These are phyloP conservation scores for Saccharomyces cerevisiae DNA, from an alignment of 805 yeast species.

Conservation along the genomic window DNA sequence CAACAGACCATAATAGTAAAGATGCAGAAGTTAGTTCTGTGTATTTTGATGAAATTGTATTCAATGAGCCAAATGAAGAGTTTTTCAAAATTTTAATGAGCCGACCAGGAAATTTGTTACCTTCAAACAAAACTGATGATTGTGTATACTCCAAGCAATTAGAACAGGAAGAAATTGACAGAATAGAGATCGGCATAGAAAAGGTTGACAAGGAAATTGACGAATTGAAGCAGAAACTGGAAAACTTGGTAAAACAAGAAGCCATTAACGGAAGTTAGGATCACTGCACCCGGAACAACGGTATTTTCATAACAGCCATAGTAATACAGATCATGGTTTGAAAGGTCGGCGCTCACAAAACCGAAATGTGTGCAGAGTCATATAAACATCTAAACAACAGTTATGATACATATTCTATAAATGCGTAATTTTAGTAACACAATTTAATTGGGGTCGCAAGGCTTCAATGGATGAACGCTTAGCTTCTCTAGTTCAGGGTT, in stretches of 20 bases:
- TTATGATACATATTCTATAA: not conserved
- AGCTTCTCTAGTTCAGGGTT: constrained; percentile 19
- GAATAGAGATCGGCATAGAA: constrained; percentile 41
- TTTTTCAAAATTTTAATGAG: constrained; percentile 71
- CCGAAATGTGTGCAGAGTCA: not conserved
- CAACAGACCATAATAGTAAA: constrained; percentile 13
- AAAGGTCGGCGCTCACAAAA: not conserved
- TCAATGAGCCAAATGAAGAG: constrained; percentile 89
- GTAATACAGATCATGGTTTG: not conserved
- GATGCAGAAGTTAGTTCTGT: constrained; percentile 46
- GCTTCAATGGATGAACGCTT: constrained; percentile 44
- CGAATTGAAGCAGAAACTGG: constrained; percentile 29
- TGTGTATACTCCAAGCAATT: constrained; percentile 42
- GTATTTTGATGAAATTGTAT: constrained; percentile 83
- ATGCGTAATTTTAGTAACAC: not conserved
- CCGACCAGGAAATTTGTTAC: constrained; percentile 51
- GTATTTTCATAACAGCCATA: not conserved
- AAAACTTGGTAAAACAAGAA: not conserved
- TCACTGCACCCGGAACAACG: not conserved
- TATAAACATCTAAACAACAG: not conserved
- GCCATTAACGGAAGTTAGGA: not conserved
- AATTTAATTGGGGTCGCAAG: constrained; percentile 39
- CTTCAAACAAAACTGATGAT: constrained; percentile 32
- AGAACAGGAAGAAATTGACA: constrained; percentile 57
- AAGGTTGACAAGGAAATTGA: constrained; percentile 40